Evolutionary conservation across 768 basidiomycete species (phyloP).

Genomic region (Lactarius indigo): DNA sequence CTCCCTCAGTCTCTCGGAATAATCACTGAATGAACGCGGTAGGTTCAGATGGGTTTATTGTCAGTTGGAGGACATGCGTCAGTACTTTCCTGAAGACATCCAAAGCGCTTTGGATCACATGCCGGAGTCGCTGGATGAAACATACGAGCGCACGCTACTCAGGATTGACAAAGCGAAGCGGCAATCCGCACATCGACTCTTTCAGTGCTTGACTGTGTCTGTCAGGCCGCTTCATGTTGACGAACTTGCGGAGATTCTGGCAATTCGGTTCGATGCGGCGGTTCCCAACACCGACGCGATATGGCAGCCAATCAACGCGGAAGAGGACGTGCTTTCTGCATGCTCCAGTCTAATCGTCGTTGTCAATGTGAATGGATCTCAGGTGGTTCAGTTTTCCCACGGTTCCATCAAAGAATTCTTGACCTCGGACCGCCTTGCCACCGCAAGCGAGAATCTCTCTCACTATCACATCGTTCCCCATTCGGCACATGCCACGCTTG

Average conservation of each 20-base stretch:
- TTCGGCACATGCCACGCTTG: background rate
- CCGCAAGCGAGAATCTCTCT: background rate
- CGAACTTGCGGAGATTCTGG: background rate
- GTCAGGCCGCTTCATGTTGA: background rate
- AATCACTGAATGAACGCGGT: background rate
- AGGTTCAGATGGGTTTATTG: slow-evolving; percentile 4
- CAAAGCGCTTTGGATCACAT: background rate
- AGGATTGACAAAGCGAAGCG: background rate
- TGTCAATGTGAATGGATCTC: background rate
- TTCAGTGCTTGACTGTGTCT: background rate
- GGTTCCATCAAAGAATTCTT: background rate
- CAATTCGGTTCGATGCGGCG: background rate
- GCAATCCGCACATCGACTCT: background rate
- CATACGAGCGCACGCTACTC: background rate
- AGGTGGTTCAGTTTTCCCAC: too few species aligned
- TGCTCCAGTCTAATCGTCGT: background rate
- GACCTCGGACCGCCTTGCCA: slow-evolving; percentile 1
- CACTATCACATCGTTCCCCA: background rate
- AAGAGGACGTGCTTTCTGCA: background rate
- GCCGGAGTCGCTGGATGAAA: background rate
- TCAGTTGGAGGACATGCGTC: background rate
- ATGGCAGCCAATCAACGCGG: background rate
- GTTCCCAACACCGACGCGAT: background rate
- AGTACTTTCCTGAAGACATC: background rate
- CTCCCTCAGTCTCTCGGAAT: background rate